A percentile compares a stretch with the other conserved stretches of the same genome.
These are phyloP conservation scores for Aspergillus amoenus DNA, from an alignment of 2,329 filamentous ascomycete species.

Conservation along the genomic window DNA sequence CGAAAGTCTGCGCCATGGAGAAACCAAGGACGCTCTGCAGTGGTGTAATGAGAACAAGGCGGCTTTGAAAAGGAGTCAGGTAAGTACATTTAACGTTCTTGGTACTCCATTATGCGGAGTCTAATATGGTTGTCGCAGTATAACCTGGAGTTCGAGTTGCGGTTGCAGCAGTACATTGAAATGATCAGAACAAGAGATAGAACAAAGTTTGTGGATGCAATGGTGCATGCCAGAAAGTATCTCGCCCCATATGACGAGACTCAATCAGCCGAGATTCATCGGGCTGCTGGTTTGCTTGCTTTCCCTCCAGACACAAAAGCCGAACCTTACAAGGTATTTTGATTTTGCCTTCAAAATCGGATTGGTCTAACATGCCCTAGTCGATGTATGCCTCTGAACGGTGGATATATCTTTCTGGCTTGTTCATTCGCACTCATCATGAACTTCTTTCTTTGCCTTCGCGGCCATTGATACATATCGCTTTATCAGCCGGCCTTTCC, in stretches of 20 bases:
- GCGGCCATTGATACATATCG: constrained; percentile 83
- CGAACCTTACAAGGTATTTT: constrained; percentile 59
- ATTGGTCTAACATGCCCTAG: constrained; percentile 38
- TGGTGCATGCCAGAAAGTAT: constrained; percentile 78
- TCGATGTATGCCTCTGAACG: constrained; percentile 71
- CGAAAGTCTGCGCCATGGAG: constrained; percentile 67
- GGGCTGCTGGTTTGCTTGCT: constrained; percentile 78
- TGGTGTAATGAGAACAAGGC: constrained; percentile 97
- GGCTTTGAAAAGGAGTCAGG: constrained; percentile 81
- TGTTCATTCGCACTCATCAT: constrained; percentile 86
- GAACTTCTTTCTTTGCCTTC: constrained; percentile 78
- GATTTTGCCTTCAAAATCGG: background rate
- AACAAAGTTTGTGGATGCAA: constrained; percentile 70
- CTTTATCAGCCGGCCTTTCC: constrained; percentile 84
- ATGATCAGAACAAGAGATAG: constrained; percentile 69
- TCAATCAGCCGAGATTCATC: constrained; percentile 67
- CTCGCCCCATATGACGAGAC: constrained; percentile 68
- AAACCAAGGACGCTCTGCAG: constrained; percentile 73
- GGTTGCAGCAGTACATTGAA: constrained; percentile 93
- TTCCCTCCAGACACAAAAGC: constrained; percentile 62
- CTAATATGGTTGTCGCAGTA: constrained; percentile 49
- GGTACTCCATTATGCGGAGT: background rate
- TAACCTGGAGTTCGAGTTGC: constrained; percentile 87
- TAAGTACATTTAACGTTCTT: constrained; percentile 39
- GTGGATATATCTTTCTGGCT: constrained; percentile 72